phyloP scores from a whole-genome alignment of 139 green algal species.

The Tetraselmis striata region DNA sequence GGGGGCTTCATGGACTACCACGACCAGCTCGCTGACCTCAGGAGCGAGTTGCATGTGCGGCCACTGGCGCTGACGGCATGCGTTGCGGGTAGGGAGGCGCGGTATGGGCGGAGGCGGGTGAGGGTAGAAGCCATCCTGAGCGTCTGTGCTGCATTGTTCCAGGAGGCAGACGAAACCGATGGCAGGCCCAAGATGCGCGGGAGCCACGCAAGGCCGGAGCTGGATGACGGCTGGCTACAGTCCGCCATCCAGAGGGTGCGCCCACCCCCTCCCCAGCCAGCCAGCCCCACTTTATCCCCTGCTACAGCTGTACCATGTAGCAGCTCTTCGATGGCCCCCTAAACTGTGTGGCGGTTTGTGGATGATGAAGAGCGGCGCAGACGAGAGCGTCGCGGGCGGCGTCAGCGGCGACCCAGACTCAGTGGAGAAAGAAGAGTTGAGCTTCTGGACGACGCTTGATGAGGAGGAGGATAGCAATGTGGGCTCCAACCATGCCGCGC shows the following conservation, averaged over 20 bases:
- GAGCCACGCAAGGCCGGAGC: too few relatives aligned
- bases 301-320: background rate
- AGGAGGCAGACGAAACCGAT: too few relatives aligned
- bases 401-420: background rate
- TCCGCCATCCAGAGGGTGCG: background rate
- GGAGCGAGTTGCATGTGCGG: background rate
- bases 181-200: too few relatives aligned
- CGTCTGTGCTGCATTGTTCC: background rate
- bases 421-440: background rate
- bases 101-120: background rate
- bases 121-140: background rate
- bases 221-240: background rate
- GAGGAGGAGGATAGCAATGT: background rate
- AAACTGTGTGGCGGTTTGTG: background rate
- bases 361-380: too few relatives aligned
- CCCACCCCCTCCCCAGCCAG: too few relatives aligned
- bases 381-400: too few relatives aligned
- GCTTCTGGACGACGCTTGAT: background rate
- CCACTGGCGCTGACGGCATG: background rate
- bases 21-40: background rate
- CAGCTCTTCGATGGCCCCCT: background rate
- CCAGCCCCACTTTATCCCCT: too few relatives aligned
- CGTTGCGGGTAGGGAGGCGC: background rate
- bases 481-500: background rate
- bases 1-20: background rate